Evolutionary conservation across 495 filamentous ascomycete genomes (phyloP).

Genomic region (Penicillium mononematosum): DNA sequence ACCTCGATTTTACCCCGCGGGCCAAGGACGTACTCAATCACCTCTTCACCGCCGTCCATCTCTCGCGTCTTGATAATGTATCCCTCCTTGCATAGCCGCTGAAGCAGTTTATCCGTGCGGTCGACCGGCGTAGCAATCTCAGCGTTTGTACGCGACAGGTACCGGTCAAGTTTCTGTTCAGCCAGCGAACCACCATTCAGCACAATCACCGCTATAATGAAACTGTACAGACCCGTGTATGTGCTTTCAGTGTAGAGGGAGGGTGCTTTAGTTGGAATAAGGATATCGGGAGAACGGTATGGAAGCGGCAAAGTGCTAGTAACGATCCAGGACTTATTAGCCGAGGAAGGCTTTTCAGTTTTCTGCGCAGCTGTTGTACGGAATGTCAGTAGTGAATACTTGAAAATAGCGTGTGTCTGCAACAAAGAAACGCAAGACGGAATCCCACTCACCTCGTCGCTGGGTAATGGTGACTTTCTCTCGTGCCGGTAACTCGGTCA

Average conservation of each 20-base stretch:
- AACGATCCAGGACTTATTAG: constrained; percentile 73
- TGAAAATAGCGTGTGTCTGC: background rate
- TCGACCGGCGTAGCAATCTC: constrained; percentile 72
- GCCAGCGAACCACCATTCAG: constrained; percentile 68
- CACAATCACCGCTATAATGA: constrained; percentile 73
- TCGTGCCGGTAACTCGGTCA: constrained; percentile 72
- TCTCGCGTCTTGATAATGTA: constrained; percentile 77
- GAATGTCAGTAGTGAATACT: background rate
- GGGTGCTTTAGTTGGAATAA: constrained; percentile 65
- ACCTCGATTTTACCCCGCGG: constrained; percentile 87
- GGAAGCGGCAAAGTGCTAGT: constrained; percentile 63
- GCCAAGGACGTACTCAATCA: constrained; percentile 74
- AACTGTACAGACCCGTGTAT: constrained; percentile 77
- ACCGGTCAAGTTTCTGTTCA: constrained; percentile 70
- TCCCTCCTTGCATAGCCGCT: constrained; percentile 73
- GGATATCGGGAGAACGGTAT: constrained; percentile 63
- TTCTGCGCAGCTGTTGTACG: constrained; percentile 55
- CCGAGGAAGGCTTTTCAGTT: constrained; percentile 44
- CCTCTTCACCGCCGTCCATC: constrained; percentile 66
- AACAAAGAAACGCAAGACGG: constrained; percentile 1
- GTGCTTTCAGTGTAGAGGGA: constrained; percentile 64
- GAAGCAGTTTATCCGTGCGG: constrained; percentile 71
- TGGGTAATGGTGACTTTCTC: constrained; percentile 78
- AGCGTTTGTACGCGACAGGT: constrained; percentile 72
- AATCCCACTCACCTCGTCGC: constrained; percentile 60